phyloP scores from a whole-genome alignment of 2,329 filamentous ascomycete genomes.

The Fusarium devonianum region DNA sequence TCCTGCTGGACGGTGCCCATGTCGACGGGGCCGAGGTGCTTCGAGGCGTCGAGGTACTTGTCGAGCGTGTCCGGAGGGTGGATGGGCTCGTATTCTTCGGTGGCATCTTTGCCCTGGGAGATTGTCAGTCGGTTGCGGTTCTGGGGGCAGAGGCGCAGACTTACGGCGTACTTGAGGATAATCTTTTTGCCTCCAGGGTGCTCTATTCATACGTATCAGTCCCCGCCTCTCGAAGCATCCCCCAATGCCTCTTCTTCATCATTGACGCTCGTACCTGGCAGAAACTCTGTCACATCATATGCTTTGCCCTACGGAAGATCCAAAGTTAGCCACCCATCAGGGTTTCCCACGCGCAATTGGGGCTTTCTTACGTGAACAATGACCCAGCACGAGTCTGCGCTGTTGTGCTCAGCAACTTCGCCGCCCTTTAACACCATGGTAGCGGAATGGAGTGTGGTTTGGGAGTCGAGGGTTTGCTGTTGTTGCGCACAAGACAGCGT shows the following conservation, averaged over 20 bases:
- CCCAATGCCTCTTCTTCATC: background rate
- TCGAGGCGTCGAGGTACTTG: slow-evolving; percentile 82
- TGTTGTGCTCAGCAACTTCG: slow-evolving; percentile 75
- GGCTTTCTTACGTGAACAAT: slow-evolving; percentile 72
- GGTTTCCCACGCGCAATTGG: slow-evolving; percentile 1
- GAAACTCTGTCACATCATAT: slow-evolving; percentile 89
- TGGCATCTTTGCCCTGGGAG: slow-evolving; percentile 81
- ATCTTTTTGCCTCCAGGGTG: slow-evolving; percentile 91
- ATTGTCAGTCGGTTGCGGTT: slow-evolving; percentile 13
- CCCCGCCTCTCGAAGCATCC: background rate
- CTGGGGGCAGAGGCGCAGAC: slow-evolving; percentile 30
- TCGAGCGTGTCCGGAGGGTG: slow-evolving; percentile 86
- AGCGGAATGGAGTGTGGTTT: slow-evolving; percentile 1
- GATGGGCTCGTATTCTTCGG: slow-evolving; percentile 90
- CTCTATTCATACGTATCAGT: no score
- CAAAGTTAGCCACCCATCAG: no score
- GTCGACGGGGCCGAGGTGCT: slow-evolving; percentile 89
- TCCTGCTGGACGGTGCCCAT: slow-evolving; percentile 81
- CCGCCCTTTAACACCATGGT: slow-evolving; percentile 58
- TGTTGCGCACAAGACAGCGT: background rate
- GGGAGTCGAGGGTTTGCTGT: background rate
- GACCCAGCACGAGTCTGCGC: slow-evolving; percentile 87
- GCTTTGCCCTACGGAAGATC: slow-evolving; percentile 66
- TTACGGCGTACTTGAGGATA: slow-evolving; percentile 89
- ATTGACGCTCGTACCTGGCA: slow-evolving; percentile 65